phyloP scores from a whole-genome alignment of 163 green algal genomes.

The Chlamydomonas reinhardtii region DNA sequence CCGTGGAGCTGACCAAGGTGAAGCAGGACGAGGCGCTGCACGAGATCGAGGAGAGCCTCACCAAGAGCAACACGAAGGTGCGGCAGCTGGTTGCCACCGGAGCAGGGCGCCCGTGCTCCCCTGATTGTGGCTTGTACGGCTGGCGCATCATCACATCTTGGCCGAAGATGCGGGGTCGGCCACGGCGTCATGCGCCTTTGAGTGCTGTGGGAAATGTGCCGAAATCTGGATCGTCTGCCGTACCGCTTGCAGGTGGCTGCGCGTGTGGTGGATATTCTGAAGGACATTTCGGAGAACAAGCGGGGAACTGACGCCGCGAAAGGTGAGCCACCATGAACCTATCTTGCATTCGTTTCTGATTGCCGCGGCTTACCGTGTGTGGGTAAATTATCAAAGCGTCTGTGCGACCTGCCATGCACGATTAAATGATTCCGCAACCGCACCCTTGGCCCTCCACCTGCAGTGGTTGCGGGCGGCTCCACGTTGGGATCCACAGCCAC shows the following conservation, averaged over 20 bases:
- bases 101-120: no score
- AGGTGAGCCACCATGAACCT: background rate
- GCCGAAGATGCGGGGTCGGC: no score
- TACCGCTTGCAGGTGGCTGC: slow-evolving; percentile 35
- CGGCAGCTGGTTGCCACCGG: background rate
- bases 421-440: no score
- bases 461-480: background rate
- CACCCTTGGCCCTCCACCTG: background rate
- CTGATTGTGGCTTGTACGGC: no score
- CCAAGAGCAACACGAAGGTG: slow-evolving; percentile 55
- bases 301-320: background rate
- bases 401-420: no score
- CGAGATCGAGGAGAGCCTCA: slow-evolving; percentile 58
- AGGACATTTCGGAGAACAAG: slow-evolving; percentile 48
- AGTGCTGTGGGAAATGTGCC: no score
- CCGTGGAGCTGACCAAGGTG: slow-evolving; percentile 29
- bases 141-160: no score
- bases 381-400: no score
- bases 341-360: no score
- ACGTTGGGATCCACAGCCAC: background rate
- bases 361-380: no score
- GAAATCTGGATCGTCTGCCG: no score
- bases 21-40: slow-evolving; percentile 53
- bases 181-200: no score
- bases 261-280: slow-evolving; percentile 63